A percentile compares a stretch with the other conserved stretches of the same genome.
Conservation (phyloP, 2,329 filamentous ascomycete species). For the Colletotrichum cuscutae region DNA sequence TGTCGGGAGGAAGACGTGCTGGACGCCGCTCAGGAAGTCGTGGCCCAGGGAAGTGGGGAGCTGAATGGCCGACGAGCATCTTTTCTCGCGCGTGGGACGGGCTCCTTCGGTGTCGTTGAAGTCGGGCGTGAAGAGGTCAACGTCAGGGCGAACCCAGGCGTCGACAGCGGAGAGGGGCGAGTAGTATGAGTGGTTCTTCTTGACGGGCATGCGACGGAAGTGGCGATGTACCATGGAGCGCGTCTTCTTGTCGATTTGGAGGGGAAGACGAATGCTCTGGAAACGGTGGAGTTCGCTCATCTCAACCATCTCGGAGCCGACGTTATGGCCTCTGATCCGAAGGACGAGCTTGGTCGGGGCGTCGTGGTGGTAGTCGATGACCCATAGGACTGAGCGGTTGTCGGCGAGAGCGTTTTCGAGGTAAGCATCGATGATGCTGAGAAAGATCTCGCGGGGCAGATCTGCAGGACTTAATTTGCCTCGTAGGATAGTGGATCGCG, state of each 20-base stretch:
- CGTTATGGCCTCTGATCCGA: not conserved
- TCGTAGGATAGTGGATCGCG: too few relatives aligned
- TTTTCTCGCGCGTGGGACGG: not conserved
- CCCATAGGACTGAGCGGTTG: not conserved
- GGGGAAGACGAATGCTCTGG: not conserved
- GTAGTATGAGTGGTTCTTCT: not conserved
- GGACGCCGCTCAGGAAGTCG: not conserved
- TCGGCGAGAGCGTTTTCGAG: not conserved
- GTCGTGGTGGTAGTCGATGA: not conserved
- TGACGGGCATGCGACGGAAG: not conserved
- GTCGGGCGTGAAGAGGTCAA: slow-evolving; percentile 36
- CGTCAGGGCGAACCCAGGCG: slow-evolving; percentile 26
- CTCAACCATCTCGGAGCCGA: not conserved
- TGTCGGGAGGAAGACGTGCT: not conserved
- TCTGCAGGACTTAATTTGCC: not conserved
- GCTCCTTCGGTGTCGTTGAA: slow-evolving; percentile 36
- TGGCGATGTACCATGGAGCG: slow-evolving; percentile 5
- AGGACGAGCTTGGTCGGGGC: not conserved
- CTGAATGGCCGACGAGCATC: not conserved
- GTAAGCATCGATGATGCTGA: slow-evolving; percentile 5
- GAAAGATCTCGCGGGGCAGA: not conserved
- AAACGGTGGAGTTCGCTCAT: not conserved
- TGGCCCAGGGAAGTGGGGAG: not conserved
- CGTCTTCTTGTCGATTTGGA: slow-evolving; percentile 2
- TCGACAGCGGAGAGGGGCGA: not conserved